These are phyloP conservation scores for Dionaea muscipula DNA, from an alignment of 179 eudicot genomes.

Conservation along the genomic window DNA sequence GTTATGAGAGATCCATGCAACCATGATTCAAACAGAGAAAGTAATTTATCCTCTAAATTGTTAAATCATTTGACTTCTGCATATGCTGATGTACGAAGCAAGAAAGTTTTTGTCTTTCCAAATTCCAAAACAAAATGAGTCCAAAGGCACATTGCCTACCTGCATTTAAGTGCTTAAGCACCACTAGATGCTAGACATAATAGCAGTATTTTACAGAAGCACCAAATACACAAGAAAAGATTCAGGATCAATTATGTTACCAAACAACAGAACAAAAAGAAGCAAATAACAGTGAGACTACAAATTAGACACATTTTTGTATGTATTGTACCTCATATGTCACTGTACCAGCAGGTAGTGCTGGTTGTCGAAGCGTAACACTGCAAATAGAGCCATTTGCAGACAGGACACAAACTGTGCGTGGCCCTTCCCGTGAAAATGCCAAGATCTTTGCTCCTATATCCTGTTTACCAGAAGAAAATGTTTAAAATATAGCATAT, in stretches of 20 bases:
- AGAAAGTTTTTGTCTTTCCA: no score
- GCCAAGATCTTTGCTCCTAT: slow-evolving; percentile 62
- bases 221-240: no score
- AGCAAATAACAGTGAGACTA: background rate
- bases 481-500: background rate
- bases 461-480: slow-evolving; percentile 38
- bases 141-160: no score
- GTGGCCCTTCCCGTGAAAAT: slow-evolving; percentile 77
- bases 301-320: background rate
- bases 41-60: no score
- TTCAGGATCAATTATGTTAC: background rate
- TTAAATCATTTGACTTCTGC: no score
- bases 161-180: no score
- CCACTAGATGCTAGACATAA: no score
- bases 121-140: no score
- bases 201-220: no score
- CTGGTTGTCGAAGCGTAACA: slow-evolving; percentile 66
- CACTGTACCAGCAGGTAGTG: slow-evolving; percentile 50
- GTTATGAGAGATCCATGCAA: background rate
- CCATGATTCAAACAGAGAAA: background rate
- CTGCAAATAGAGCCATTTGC: slow-evolving; percentile 83
- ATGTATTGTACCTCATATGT: slow-evolving; percentile 52
- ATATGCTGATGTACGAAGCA: background rate
- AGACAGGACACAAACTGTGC: slow-evolving; percentile 74
- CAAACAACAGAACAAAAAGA: background rate